Percentiles rank a stretch among this genome's conserved stretches.
phyloP scores from a whole-genome alignment of 164 flowering plant species.

The Aristolochia contorta region DNA sequence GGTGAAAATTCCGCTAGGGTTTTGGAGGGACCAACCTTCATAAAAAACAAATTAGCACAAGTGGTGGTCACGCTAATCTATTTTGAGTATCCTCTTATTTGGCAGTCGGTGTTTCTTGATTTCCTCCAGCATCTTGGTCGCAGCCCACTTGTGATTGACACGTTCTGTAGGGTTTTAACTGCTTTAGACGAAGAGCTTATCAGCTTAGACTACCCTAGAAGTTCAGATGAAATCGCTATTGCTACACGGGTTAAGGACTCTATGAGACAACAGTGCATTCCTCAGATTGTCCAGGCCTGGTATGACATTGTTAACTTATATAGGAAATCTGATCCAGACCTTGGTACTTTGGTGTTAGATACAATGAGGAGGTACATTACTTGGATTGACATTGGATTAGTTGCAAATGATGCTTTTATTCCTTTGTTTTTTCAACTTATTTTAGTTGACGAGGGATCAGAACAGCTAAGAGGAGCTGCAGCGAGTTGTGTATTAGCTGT shows the following conservation, averaged over 20 bases:
- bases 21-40: conserved; percentile 56
- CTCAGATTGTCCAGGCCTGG: conserved; percentile 82
- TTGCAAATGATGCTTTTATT: conserved; percentile 68
- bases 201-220: conserved; percentile 73
- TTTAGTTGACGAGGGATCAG: conserved; percentile 50
- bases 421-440: conserved; percentile 68
- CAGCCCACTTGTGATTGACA: conserved; percentile 66
- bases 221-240: conserved; percentile 44
- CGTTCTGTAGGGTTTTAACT: conserved; percentile 87
- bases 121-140: conserved; percentile 50
- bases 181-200: conserved; percentile 84
- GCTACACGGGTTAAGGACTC: conserved; percentile 79
- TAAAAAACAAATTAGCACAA: conserved; percentile 92
- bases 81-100: conserved; percentile 71
- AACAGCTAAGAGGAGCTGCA: conserved; percentile 70
- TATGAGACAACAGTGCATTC: conserved; percentile 88
- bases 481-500: conserved; percentile 64
- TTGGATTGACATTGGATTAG: conserved; percentile 92
- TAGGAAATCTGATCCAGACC: conserved; percentile 54
- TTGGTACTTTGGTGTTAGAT: conserved; percentile 58
- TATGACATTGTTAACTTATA: conserved; percentile 68
- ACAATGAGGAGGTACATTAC: conserved; percentile 69
- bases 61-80: conserved; percentile 71
- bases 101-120: conserved; percentile 79
- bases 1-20: conserved; percentile 38